Evolutionary conservation across 768 basidiomycete species (phyloP).

Genomic region (Ephemerocybe angulata): DNA sequence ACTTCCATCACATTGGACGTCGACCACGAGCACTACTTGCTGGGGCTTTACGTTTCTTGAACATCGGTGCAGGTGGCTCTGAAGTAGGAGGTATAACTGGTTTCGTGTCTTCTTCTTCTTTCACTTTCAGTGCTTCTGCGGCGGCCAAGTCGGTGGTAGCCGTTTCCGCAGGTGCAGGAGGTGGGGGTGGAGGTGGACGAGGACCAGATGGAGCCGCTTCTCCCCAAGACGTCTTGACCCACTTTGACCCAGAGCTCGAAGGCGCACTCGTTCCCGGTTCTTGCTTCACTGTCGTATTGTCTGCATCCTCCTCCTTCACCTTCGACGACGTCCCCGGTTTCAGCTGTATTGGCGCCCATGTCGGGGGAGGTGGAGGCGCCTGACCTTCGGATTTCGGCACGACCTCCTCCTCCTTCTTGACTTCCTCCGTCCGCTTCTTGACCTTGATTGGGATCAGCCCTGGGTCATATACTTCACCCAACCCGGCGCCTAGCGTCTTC

Average conservation of each 20-base stretch:
- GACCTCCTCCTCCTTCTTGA: conserved; percentile 14
- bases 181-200: neutral
- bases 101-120: conserved; percentile 10
- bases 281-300: conserved; percentile 6
- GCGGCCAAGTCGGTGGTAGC: conserved; percentile 14
- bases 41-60: conserved; percentile 33
- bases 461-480: conserved; percentile 83
- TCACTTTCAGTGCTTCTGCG: conserved; percentile 9
- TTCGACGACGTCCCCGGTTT: conserved; percentile 14
- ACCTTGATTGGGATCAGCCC: conserved; percentile 62
- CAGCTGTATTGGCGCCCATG: conserved; percentile 23
- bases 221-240: conserved; percentile 32
- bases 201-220: conserved; percentile 15
- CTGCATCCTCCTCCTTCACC: conserved; percentile 5
- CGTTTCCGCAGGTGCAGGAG: conserved; percentile 1
- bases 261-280: conserved; percentile 7
- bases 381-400: neutral
- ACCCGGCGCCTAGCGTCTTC: conserved; percentile 53
- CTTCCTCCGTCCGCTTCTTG: conserved; percentile 51
- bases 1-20: conserved; percentile 24
- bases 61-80: conserved; percentile 18
- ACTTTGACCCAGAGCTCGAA: conserved; percentile 21
- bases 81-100: conserved; percentile 9
- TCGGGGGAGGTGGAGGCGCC: conserved; percentile 4
- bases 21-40: conserved; percentile 25